Conservation (phyloP, 805 yeast genomes). For the Spathaspora arborariae region DNA sequence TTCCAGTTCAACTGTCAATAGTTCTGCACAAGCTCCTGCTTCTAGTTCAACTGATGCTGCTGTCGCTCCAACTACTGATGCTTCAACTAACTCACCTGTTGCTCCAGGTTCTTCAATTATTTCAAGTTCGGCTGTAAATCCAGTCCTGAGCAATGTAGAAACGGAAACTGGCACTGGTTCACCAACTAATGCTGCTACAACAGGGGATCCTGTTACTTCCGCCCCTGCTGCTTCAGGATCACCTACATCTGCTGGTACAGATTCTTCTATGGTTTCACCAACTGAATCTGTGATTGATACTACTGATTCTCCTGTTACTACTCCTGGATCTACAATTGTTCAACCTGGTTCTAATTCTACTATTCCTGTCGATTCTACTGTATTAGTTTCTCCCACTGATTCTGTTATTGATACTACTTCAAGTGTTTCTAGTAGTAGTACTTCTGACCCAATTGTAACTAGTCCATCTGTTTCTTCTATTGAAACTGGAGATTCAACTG, state of each 20-base stretch:
- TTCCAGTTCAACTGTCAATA: not conserved
- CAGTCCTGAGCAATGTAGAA: not conserved
- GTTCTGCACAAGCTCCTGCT: not conserved
- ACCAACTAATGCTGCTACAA: not conserved
- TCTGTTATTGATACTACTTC: not conserved
- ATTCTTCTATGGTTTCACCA: constrained; percentile 3
- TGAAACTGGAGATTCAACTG: constrained; percentile 5
- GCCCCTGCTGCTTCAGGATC: not conserved
- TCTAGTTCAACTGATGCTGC: not conserved
- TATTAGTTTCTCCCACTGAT: constrained; percentile 1
- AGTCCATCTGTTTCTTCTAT: not conserved
- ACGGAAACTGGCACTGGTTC: not conserved
- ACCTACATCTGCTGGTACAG: not conserved
- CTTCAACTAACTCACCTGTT: not conserved
- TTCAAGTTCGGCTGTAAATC: not conserved
- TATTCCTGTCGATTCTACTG: not conserved
- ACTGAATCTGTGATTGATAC: constrained; percentile 1
- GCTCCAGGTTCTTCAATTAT: constrained; percentile 1
- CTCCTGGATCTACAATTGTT: not conserved
- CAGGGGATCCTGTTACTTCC: not conserved
- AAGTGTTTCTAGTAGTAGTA: not conserved
- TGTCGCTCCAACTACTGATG: not conserved
- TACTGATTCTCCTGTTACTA: not conserved
- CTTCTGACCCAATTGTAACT: not conserved
- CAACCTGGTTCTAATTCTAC: not conserved